Evolutionary conservation across 148 eudicot species (phyloP).

Genomic region (Gaultheria prostrata): DNA sequence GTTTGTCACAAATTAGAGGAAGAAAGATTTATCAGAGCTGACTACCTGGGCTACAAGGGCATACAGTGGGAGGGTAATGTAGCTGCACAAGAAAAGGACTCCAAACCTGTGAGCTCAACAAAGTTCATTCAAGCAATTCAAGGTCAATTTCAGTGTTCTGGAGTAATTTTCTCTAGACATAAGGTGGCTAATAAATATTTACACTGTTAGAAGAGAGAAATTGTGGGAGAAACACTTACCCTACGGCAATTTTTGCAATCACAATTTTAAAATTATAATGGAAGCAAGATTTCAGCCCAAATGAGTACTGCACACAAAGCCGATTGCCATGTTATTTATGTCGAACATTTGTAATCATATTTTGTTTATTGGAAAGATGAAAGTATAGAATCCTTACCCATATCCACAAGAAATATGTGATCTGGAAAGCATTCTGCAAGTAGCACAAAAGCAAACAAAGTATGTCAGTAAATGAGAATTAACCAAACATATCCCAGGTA

Average conservation of each 20-base stretch:
- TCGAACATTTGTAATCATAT: too few relatives aligned
- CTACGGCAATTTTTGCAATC: slow-evolving; percentile 44
- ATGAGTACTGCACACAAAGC: slow-evolving; percentile 60
- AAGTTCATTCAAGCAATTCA: background rate
- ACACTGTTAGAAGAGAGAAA: background rate
- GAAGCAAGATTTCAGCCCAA: slow-evolving; percentile 63
- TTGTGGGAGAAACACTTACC: slow-evolving; percentile 36
- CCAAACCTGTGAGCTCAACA: slow-evolving; percentile 42
- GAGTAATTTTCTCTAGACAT: background rate
- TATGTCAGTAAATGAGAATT: background rate
- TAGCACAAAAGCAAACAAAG: slow-evolving; percentile 8
- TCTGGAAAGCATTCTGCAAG: slow-evolving; percentile 91
- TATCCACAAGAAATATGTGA: slow-evolving; percentile 88
- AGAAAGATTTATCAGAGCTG: background rate
- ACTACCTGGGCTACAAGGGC: slow-evolving; percentile 82
- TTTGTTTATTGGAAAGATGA: background rate
- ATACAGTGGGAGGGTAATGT: slow-evolving; percentile 77
- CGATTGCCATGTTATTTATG: background rate
- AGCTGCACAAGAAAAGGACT: slow-evolving; percentile 70
- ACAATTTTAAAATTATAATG: slow-evolving; percentile 40
- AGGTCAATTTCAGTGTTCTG: background rate
- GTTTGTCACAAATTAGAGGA: background rate
- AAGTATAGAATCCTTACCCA: slow-evolving; percentile 45
- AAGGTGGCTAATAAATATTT: background rate
- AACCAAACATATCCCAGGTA: background rate